phyloP scores from a whole-genome alignment of 2,329 filamentous ascomycete species.

The Penicillium sp. region DNA sequence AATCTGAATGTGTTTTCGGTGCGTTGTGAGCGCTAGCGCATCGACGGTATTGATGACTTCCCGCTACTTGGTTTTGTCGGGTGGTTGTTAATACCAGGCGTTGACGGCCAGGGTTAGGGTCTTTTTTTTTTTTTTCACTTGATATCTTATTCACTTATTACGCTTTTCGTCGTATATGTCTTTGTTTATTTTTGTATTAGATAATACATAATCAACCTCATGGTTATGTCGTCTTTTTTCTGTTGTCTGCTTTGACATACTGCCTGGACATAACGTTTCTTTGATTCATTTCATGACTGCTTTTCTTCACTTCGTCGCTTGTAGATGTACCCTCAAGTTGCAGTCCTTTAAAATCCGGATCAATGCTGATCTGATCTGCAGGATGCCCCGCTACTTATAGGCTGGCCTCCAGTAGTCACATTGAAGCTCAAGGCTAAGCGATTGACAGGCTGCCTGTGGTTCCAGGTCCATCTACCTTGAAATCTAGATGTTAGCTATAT shows the following conservation, averaged over 20 bases:
- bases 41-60: neutral
- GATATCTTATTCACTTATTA: conserved; percentile 6
- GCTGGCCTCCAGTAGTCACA: no score
- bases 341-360: no score
- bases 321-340: no score
- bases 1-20: conserved; percentile 2
- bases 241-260: conserved; percentile 10
- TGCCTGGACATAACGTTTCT: conserved; percentile 20
- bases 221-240: conserved; percentile 15
- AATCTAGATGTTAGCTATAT: no score
- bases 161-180: conserved; percentile 16
- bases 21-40: neutral
- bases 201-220: conserved; percentile 48
- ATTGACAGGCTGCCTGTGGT: no score
- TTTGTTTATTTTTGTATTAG: conserved; percentile 20
- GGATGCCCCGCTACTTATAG: no score
- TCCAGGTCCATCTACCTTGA: no score
- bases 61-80: neutral
- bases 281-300: conserved; percentile 14
- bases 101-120: conserved; percentile 9
- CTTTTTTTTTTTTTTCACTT: conserved; percentile 6
- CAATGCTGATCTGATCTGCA: no score
- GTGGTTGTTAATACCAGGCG: conserved; percentile 9
- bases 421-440: no score
- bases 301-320: no score